Base-by-base conservation (phyloP, 2,329 filamentous ascomycete species). In the Aspergillus ruber region DNA sequence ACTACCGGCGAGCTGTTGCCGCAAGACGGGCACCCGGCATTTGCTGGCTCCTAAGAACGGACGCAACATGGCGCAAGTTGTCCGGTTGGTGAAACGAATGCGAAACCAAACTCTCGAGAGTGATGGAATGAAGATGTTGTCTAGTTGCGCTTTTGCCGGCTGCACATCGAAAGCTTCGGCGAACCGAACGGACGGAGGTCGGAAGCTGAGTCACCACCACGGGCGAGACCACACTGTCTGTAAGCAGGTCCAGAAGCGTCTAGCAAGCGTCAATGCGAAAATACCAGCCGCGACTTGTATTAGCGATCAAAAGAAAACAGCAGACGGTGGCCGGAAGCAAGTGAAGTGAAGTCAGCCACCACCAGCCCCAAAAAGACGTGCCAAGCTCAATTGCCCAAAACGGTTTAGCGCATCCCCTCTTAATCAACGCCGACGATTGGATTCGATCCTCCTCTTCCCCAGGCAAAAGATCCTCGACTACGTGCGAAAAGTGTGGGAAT, bases 11-110 rank as follows among this genome's bases (percentile, higher is more conserved):
- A 39, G 36, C 40, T 45, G 50, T 21, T 59, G 49, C 36, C 56
- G 56, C 42, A 49, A 52, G 17, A 62, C 42, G 45, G 58, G 50
- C 17, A 59, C 45, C 21, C 60, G 59, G 50, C 55, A 49, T 53
- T 54, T 60, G 52, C 59, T 51, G 44, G 56, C 44, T 45, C 58
- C 58, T 45, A 64, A 47, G 6, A 58, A 63, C 47, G 62, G 63
- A 47, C 64, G 63, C 46, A 68, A 51, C 66, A 68, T 68, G 18
- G 43, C 57, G 53, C 44, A 44, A 33, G 38, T 2, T 18, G 10
- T 39, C 27, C n/a, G 20, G 33, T 23, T 44, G 13, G 43, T 29
- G 45, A 44, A 35, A 39, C 36, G 17, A 20, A 44, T 42, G 25
- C 6, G 17, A n/a, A 43, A 33, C 20, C 3, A 13, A 35, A 15